phyloP scores from a whole-genome alignment of 1,284 basidiomycete species.

The Apiotrichum domesticum region DNA sequence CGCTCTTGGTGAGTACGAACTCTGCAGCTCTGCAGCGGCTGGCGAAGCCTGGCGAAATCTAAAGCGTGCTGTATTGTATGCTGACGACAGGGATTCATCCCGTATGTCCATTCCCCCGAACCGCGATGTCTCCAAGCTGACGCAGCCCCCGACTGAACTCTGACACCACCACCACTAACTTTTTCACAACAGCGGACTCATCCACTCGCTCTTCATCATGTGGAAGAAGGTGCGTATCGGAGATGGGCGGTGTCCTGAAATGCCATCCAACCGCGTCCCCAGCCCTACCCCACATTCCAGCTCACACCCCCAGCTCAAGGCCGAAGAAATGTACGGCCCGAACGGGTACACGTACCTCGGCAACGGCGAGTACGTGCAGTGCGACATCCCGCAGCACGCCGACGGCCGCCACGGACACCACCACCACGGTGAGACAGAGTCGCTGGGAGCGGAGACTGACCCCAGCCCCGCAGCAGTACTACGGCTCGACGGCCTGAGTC shows the following conservation, averaged over 20 bases:
- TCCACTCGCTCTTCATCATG: constrained; percentile 52
- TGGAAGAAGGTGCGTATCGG: constrained; percentile 19
- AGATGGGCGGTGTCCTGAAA: neutral
- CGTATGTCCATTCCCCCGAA: constrained; percentile 9
- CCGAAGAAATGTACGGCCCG: constrained; percentile 65
- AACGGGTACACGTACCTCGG: constrained; percentile 55
- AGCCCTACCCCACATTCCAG: neutral
- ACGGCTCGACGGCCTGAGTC: neutral
- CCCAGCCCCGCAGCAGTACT: neutral
- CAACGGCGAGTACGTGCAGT: constrained; percentile 40
- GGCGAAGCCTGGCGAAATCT: too few relatives aligned
- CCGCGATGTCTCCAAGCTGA: neutral
- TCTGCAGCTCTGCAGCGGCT: too few relatives aligned
- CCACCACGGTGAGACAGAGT: neutral
- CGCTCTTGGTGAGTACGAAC: constrained; percentile 16
- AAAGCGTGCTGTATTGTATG: too few relatives aligned
- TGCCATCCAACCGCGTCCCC: neutral
- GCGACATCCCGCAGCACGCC: neutral
- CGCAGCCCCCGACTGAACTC: too few relatives aligned
- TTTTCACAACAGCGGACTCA: constrained; percentile 39
- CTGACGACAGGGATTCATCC: constrained; percentile 20
- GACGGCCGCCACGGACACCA: neutral
- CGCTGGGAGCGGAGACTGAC: neutral
- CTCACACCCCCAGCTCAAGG: constrained; percentile 52
- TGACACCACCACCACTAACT: neutral